Base-by-base conservation (phyloP, 140 eudicot species). In the Senecio squalidus region DNA sequence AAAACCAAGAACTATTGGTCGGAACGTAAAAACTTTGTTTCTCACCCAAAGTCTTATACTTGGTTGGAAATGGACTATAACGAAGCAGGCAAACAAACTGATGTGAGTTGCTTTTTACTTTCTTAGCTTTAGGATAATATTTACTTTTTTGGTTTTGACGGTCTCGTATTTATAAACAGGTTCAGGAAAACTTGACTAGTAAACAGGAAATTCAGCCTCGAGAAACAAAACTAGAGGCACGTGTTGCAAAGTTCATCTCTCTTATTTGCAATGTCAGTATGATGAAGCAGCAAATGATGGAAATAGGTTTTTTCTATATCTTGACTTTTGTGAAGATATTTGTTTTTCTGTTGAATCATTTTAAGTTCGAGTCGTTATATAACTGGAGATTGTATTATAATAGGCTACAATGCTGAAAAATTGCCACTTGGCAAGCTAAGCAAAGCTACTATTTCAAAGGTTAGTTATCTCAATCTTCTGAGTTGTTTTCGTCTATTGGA, bases 231-330 rank as follows among this genome's bases (percentile, higher is more conserved):
- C 78, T 92, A 61, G 98, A 87, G 60, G 70, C 78, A 7, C 89
- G 86, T 16, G 68, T 92, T 55, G 96, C 98, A 38, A 84, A 92
- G 68, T 92, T 92, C 62, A 82, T 92, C 73, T 92, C 96, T 71
- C 87, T 87, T 62, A 82, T 92, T 56, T 92, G 95, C 78, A 84
- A 88, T 31, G 79, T 92, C 66, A 83, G 89, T 77, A 92, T 88
- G 98, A 92, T 92, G 98, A 84, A 72, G 78, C 98, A 84, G 64
- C 96, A 87, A 74, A 92, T 92, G 98, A 84, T 92, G 87, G 98
- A 92, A 72, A 92, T 92, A 72, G 96, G 98, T 92, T 60, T 50
- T 72, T 52, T 26, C 34, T 47, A 29, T 64, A 34, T 57, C 52
- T 47, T 20, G 43, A 63, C n/a, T 55, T 64, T 3, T 30, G 16